phyloP scores from a whole-genome alignment of 495 filamentous ascomycete species.

The Podospora pseudocomata region DNA sequence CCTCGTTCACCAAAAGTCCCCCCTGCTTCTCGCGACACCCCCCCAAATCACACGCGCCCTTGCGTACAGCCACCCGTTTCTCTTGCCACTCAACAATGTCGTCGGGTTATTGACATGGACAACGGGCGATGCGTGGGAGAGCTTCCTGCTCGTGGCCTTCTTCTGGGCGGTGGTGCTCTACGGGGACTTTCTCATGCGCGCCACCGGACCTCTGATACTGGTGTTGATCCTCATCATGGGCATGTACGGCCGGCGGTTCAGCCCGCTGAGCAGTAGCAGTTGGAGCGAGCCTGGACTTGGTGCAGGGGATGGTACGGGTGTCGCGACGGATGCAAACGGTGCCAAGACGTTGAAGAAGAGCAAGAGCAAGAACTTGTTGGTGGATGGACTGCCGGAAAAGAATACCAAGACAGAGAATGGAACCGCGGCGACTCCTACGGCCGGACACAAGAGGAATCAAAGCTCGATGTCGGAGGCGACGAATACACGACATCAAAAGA shows the following conservation, averaged over 20 bases:
- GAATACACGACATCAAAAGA: slow-evolving; percentile 67
- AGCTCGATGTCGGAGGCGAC: slow-evolving; percentile 54
- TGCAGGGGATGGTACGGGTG: slow-evolving; percentile 17
- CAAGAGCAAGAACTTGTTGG: slow-evolving; percentile 33
- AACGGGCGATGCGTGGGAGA: slow-evolving; percentile 89
- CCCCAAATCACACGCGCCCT: slow-evolving; percentile 88
- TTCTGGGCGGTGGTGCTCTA: slow-evolving; percentile 89
- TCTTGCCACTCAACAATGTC: slow-evolving; percentile 78
- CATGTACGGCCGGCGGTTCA: slow-evolving; percentile 91
- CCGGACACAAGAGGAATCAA: slow-evolving; percentile 44
- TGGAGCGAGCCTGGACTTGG: slow-evolving; percentile 51
- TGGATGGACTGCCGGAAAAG: slow-evolving; percentile 44
- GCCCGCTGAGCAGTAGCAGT: slow-evolving; percentile 80
- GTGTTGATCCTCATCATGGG: slow-evolving; percentile 76
- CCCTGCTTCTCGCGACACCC: slow-evolving; percentile 86
- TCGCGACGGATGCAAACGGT: slow-evolving; percentile 19
- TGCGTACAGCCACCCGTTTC: slow-evolving; percentile 90
- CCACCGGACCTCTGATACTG: slow-evolving; percentile 76
- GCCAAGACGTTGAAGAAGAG: slow-evolving; percentile 19
- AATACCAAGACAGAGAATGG: slow-evolving; percentile 41
- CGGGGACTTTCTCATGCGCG: slow-evolving; percentile 73
- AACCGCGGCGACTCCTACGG: slow-evolving; percentile 39
- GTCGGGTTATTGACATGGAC: slow-evolving; percentile 89
- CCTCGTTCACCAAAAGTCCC: slow-evolving; percentile 94
- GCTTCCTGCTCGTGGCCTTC: slow-evolving; percentile 76